Conservation (phyloP, 148 eudicot genomes). For the Diospyros kaki region DNA sequence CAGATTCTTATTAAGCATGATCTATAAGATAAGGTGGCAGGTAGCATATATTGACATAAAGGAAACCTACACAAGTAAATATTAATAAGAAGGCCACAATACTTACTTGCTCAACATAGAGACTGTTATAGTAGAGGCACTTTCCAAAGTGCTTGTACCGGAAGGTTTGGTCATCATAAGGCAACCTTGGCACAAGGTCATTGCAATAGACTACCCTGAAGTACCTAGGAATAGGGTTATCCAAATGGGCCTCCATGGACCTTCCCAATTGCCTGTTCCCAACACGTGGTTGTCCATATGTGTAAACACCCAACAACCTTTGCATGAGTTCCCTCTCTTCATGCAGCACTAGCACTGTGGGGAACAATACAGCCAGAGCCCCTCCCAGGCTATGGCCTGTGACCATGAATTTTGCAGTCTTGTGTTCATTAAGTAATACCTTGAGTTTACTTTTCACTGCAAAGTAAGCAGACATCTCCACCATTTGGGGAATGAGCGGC, state of each 20-base stretch:
- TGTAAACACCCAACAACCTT: slow-evolving; percentile 36
- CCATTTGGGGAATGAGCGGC: slow-evolving; percentile 22
- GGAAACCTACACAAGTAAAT: background rate
- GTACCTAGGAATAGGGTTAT: slow-evolving; percentile 29
- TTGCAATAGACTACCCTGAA: slow-evolving; percentile 50
- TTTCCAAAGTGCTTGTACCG: slow-evolving; percentile 56
- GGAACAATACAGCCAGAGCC: slow-evolving; percentile 56
- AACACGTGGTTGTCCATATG: slow-evolving; percentile 53
- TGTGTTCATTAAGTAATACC: slow-evolving; percentile 42
- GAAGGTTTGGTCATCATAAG: slow-evolving; percentile 52
- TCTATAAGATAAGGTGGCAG: no score
- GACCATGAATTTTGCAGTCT: slow-evolving; percentile 45
- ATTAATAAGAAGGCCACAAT: background rate
- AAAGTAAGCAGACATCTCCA: slow-evolving; percentile 41
- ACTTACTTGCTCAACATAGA: slow-evolving; percentile 42
- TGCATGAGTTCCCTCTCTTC: slow-evolving; percentile 39
- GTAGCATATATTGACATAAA: background rate
- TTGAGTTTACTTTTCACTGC: slow-evolving; percentile 41
- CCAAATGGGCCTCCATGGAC: slow-evolving; percentile 37
- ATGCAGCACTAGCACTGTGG: slow-evolving; percentile 38
- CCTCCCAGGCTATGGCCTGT: slow-evolving; percentile 60
- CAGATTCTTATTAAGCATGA: background rate
- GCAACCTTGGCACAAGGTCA: slow-evolving; percentile 61
- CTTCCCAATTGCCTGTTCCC: slow-evolving; percentile 44
- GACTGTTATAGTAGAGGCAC: slow-evolving; percentile 49